Evolutionary conservation across 352 stramenopile species (phyloP).

Genomic region (Labyrinthula sp.): DNA sequence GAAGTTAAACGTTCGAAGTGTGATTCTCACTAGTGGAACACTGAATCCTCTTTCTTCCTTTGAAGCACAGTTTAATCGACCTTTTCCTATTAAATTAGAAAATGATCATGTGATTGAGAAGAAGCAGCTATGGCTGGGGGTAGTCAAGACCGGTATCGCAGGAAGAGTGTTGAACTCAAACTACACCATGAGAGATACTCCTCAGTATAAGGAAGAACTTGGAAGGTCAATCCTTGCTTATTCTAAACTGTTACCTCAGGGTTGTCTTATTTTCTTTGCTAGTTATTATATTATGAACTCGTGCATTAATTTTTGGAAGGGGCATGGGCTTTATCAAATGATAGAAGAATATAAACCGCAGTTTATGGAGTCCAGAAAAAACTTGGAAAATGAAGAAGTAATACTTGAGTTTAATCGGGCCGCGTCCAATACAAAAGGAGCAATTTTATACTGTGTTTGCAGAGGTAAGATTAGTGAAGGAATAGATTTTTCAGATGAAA

Average conservation of each 20-base stretch:
- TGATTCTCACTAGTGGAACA: conserved; percentile 78
- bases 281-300: conserved; percentile 83
- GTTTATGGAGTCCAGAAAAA: conserved; percentile 21
- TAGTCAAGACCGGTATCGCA: conserved; percentile 71
- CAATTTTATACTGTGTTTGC: conserved; percentile 90
- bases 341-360: conserved; percentile 23
- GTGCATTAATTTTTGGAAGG: conserved; percentile 50
- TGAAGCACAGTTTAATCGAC: conserved; percentile 77
- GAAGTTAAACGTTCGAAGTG: conserved; percentile 52
- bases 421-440: conserved; percentile 44
- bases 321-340: conserved; percentile 4
- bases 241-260: conserved; percentile 70
- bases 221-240: conserved; percentile 85
- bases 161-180: conserved; percentile 73
- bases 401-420: conserved; percentile 10
- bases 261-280: conserved; percentile 97
- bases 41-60: conserved; percentile 84
- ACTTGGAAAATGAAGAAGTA: conserved; percentile 23
- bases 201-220: conserved; percentile 78
- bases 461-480: conserved; percentile 93
- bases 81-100: conserved; percentile 80
- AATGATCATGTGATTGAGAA: conserved; percentile 88
- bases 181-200: conserved; percentile 71
- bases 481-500: conserved; percentile 93
- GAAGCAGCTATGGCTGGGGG: conserved; percentile 57